Evolutionary conservation across 495 filamentous ascomycete genomes (phyloP), one percentile per base, ranked within the genome.

Genomic region (Penicillium tannophilum): DNA sequence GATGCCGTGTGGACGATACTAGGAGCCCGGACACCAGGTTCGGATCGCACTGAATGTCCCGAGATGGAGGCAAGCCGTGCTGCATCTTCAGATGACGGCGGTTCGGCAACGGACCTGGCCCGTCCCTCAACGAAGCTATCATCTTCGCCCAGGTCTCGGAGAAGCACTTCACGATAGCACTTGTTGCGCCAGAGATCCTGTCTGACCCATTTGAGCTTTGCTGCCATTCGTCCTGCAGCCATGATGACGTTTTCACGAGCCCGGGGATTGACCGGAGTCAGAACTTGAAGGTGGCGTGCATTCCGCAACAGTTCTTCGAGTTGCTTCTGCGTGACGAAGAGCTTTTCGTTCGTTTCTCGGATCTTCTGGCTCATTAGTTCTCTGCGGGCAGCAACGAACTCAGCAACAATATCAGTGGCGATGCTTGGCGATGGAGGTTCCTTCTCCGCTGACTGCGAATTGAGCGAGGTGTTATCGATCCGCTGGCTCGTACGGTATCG

Each of bases 151-250:
- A 98, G 76, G 67, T 97, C 94, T 72, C 91, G 76, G 1, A 84
- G 78, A 12, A 98, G 81, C 54, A 99, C 90, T 66, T 97, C 92
- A 52, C 88, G 88, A 71, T 98, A 92, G 60, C 93, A 97, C 68
- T 84, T 92, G 58, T 93, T 82, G 26, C 88, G 90, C 92, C 91
- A 97, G 12, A 96, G 93, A 60, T 97, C 92, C 70, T 93, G 91
- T 58, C 94, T 81, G 19, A 88, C 85, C 93, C 93, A 97, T 68
- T 95, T 93, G 39, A 98, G 76, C 64, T 94, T 93, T 6, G 92
- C 92, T 24, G 93, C 85, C 75, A 96, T 87, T 11, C 88, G 84
- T 4, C 87, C 92, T 14, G 94, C 95, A 33, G 91, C 88, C 63
- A 91, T 79, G 23, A 97, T 82, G 55, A 97, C 84, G 30, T 90